These are phyloP conservation scores for Paramecium caudatum DNA, from an alignment of 73 alveolate species.

Conservation along the genomic window DNA sequence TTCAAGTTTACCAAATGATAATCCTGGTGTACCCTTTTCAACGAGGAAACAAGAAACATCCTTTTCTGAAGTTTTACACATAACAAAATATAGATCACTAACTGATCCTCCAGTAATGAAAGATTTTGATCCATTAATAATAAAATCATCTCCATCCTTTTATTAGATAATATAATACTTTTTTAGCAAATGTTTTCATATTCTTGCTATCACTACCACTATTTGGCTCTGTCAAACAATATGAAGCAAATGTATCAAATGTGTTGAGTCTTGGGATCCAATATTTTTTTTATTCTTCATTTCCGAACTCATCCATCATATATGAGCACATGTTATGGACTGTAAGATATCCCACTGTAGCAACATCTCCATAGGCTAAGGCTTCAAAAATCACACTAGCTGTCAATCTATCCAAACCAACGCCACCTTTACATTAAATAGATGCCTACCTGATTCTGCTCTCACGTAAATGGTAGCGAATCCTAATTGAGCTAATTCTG, in stretches of 20 bases:
- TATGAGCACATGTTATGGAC: conserved; percentile 87
- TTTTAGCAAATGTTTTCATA: conserved; percentile 45
- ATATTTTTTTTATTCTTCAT: conserved; percentile 78
- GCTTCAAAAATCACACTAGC: conserved; percentile 92
- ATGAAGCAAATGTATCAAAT: conserved; percentile 47
- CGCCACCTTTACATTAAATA: conserved; percentile 80
- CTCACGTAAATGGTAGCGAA: conserved; percentile 84
- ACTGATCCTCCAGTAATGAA: conserved; percentile 91
- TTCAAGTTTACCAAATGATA: conserved; percentile 86
- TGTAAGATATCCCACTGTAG: conserved; percentile 86
- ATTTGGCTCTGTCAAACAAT: conserved; percentile 91
- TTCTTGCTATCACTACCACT: conserved; percentile 86
- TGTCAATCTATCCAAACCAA: conserved; percentile 86
- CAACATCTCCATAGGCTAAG: conserved; percentile 83
- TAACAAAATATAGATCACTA: conserved; percentile 81
- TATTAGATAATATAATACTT: background rate
- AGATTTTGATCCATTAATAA: conserved; percentile 89
- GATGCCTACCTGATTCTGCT: conserved; percentile 71
- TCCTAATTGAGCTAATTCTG: conserved; percentile 88
- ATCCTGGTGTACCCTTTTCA: conserved; percentile 85
- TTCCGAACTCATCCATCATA: conserved; percentile 87
- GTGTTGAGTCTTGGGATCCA: conserved; percentile 82
- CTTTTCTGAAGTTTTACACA: conserved; percentile 90
- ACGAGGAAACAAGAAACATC: conserved; percentile 87
- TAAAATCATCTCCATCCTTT: conserved; percentile 76